Evolutionary conservation across 2,329 filamentous ascomycete genomes (phyloP), one percentile per base, ranked within the genome.

Genomic region (Graphilbum ipis-grandicollis): DNA sequence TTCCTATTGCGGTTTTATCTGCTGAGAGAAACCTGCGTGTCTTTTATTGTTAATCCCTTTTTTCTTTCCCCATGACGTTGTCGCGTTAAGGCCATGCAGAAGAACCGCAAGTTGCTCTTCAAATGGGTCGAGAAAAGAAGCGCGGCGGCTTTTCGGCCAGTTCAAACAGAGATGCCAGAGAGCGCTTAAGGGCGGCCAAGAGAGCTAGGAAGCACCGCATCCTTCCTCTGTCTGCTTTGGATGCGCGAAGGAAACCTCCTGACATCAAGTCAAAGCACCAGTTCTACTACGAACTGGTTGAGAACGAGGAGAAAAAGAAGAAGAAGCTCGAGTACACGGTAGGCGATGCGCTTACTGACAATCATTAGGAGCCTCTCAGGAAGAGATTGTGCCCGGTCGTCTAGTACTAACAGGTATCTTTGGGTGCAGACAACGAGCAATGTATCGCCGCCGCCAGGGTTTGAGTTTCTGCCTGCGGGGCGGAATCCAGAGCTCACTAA

Each of bases 271-370:
- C 62, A 31, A 72, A 72, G 48, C 68, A 78, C 51, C 65, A 69
- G 45, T 65, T 68, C 13, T 75, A 73, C 48, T 74, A 72, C 47
- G 72, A 78, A 52, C 63, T 75, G 42, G 66, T 75, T 41, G 67
- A 76, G 47, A 78, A 78, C 48, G 63, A 63, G 40, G 66, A 76
- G 44, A 71, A 67, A 50, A 76, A 73, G 52, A 70, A 71, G 55
- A 76, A 71, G 55, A 76, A 71, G 48, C 61, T 78, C 35, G 71
- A 77, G 48, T 65, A 66, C 43, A 46, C 73, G 68, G 73, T 75
- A 28, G 26, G 26, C 26, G 14, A 7, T 5, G 5, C 12, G 14
- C 26, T 5, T 8, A 5, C 14, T 28, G 26, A 13, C 14, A 13
- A 28, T 13, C 23, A 8, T 12, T 25, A 25, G 12, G 23, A 25